These are phyloP conservation scores for Trematosphaeria pertusa DNA, from an alignment of 2,329 filamentous ascomycete genomes.

Conservation along the genomic window DNA sequence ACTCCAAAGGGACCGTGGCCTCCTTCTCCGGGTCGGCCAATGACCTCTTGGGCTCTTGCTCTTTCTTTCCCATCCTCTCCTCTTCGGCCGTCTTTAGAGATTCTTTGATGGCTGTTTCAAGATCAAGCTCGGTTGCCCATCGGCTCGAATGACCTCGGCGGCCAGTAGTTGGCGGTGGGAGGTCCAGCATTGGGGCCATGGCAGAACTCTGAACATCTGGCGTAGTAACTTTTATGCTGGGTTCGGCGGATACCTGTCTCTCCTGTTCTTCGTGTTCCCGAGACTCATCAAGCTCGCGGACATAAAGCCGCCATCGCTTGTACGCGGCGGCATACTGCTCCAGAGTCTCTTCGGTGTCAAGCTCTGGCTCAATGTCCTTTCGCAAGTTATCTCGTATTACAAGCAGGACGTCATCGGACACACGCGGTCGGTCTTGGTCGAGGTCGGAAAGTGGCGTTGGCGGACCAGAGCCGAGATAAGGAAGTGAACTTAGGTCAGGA, in stretches of 20 bases:
- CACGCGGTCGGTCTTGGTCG: conserved; percentile 47
- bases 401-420: conserved; percentile 44
- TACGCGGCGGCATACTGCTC: conserved; percentile 49
- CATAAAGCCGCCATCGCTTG: conserved; percentile 50
- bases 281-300: conserved; percentile 50
- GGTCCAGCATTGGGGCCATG: conserved; percentile 36
- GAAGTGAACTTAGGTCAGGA: conserved; percentile 52
- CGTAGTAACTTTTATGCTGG: conserved; percentile 47
- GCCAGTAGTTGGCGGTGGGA: conserved; percentile 32
- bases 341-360: conserved; percentile 34
- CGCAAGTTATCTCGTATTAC: conserved; percentile 45
- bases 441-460: conserved; percentile 53
- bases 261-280: conserved; percentile 49
- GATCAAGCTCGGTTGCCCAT: conserved; percentile 69
- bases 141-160: conserved; percentile 40
- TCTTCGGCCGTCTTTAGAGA: conserved; percentile 72
- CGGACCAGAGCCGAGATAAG: conserved; percentile 54
- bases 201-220: conserved; percentile 53
- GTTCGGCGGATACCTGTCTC: conserved; percentile 44
- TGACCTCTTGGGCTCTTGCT: conserved; percentile 66
- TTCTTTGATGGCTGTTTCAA: conserved; percentile 74
- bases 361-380: conserved; percentile 41
- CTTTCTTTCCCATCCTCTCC: conserved; percentile 72
- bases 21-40: conserved; percentile 79
- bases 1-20: conserved; percentile 75